A percentile compares a stretch with the other conserved stretches of the same genome.
phyloP scores from a whole-genome alignment of 306 rosid genomes.

The Inga leiocalycina region DNA sequence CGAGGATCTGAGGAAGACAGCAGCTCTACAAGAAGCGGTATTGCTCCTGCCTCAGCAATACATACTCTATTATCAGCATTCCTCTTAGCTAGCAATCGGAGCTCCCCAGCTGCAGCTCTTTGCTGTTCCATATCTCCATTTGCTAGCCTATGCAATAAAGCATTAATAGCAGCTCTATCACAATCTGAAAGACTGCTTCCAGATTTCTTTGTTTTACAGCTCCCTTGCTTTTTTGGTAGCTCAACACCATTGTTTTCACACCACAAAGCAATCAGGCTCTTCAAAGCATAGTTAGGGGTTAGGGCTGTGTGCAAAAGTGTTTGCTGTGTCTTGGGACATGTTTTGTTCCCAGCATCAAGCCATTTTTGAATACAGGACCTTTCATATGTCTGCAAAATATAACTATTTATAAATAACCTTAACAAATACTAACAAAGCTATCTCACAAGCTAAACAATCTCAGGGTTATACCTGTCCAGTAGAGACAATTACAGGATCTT shows the following conservation, averaged over 20 bases:
- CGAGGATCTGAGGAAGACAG: constrained; percentile 79
- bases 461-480: constrained; percentile 84
- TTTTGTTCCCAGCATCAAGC: constrained; percentile 95
- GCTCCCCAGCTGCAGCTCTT: constrained; percentile 95
- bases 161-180: constrained; percentile 65
- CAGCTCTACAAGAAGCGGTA: constrained; percentile 86
- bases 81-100: constrained; percentile 94
- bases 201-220: constrained; percentile 65
- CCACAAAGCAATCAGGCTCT: constrained; percentile 94
- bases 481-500: constrained; percentile 94
- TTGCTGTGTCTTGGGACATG: constrained; percentile 96
- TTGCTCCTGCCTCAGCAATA: constrained; percentile 97
- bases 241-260: constrained; percentile 97
- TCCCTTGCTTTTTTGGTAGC: constrained; percentile 77
- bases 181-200: constrained; percentile 80
- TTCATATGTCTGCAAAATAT: constrained; percentile 83
- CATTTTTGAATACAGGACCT: constrained; percentile 94
- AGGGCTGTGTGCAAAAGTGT: constrained; percentile 84
- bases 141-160: constrained; percentile 62
- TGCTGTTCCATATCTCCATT: constrained; percentile 74
- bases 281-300: constrained; percentile 95
- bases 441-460: constrained; percentile 1
- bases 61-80: constrained; percentile 92
- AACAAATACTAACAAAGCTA: not conserved
- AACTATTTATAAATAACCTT: constrained; percentile 28